Base-by-base conservation (phyloP, 139 green algal species). In the Closterium sp. region DNA sequence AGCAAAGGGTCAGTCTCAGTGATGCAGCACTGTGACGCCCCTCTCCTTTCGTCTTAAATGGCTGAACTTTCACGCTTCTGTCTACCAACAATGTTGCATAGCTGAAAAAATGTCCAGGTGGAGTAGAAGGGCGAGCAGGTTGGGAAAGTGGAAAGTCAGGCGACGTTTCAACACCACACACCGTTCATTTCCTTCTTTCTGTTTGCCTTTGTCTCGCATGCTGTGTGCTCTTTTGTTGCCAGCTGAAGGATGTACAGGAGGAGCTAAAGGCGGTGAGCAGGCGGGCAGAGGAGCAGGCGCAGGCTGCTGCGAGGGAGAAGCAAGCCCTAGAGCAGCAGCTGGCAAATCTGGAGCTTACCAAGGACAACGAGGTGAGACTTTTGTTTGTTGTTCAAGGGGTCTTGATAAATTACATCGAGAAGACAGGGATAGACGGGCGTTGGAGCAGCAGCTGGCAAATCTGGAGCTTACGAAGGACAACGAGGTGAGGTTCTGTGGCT, bases 21-120 rank as follows among this genome's bases (percentile, higher is more conserved):
- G 5, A 50, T 50, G 38, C 38, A 11, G 38, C 38, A 50, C 7
- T 13, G 38, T 9, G 13, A 50, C 5, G 38, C 38, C 7, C 38
- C 38, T 50, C 38, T 13, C 7, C 38, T 89, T 17, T 27, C 86
- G 29, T 31, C 45, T 90, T 88, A 4, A 9, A 1, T 50, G 38
- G 6, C 38, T 50, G 38, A 9, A 50, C 13, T 50, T 9, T 13
- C 38, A 11, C 13, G 5, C 38, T 50, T 50, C 7, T 50, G 7
- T 9, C 38, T 50, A 50, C 38, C 7, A 11, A 50, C 38, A 13
- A 50, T 50, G 4, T 0, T 50, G 7, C 7, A 1, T 50, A 93
- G 90, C 88, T 93, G 42, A 93, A 92, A 9, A 27, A n/a, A n/a
- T n/a, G n/a, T n/a, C n/a, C 38, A 92, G 28, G 24, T 62, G 85